Evolutionary conservation across 202 grass and related monocot species (phyloP), one percentile per base, ranked within the genome.

Genomic region (Miscanthus sacchariflorus): DNA sequence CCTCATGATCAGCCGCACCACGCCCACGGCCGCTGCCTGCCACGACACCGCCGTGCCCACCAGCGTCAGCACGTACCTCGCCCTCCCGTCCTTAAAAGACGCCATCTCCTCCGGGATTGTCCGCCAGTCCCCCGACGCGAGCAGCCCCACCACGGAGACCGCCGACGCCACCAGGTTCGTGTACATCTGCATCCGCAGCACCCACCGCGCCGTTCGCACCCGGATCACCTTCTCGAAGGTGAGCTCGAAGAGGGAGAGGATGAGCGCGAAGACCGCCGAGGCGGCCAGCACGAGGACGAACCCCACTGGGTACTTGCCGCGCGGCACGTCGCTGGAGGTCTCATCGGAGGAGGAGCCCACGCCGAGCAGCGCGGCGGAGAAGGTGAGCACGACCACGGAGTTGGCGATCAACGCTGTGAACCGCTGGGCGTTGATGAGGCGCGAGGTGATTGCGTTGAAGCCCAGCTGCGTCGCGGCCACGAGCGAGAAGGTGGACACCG

Each of bases 341-440:
- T 1, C 9, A 39, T 72, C 70, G 39, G 70, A 73, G 70, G 70
- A 1, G 39, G 68, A 70, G 7, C 68, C 68, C 6, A 73, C 5
- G 40, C 21, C 39, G 39, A 73, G 70, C 4, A 73, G 70, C 0
- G 21, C 70, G 1, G 70, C 70, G 70, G 70, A 39, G 39, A 73
- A 24, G 70, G 70, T 73, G 39, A 73, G 70, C 70, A 73, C 70
- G 21, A 73, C 70, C 5, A 73, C 70, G 21, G 70, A 73, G 39
- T 73, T 73, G 70, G 40, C 70, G 70, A 73, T 73, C 40, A 45
- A 40, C 70, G 70, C 39, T 21, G 70, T 73, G 39, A 73, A 72
- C 8, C 63, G 63, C 63, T 66, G 63, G 24, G 63, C 63, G 63
- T 66, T 66, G 24, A 66, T 28, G 63, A 66, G 10, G 15, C 68